Conservation (phyloP, 2,329 filamentous ascomycete species). For the Aspergillus tanneri region DNA sequence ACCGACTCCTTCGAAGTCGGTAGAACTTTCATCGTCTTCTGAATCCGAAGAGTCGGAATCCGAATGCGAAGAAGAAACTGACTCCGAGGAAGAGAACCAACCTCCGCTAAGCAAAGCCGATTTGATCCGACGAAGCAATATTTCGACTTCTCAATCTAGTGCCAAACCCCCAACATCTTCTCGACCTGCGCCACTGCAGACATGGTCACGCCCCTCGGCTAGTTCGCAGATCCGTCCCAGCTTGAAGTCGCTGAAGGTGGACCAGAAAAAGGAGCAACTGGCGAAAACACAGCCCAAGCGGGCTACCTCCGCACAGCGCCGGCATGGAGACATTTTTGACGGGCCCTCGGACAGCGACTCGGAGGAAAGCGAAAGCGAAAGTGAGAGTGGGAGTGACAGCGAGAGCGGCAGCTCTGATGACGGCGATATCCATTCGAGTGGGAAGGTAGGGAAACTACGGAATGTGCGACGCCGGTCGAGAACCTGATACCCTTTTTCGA, state of each 20-base stretch:
- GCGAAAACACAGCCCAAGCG: constrained; percentile 6
- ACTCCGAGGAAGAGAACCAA: background rate
- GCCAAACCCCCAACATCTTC: background rate
- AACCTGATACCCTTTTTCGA: background rate
- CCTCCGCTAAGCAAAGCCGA: background rate
- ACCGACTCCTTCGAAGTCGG: background rate
- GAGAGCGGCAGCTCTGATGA: constrained; percentile 13
- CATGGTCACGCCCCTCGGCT: constrained; percentile 2
- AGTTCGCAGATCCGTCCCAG: background rate
- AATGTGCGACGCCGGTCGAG: constrained; percentile 2
- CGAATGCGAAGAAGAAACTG: constrained; percentile 5
- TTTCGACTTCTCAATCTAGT: background rate
- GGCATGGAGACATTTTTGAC: constrained; percentile 6
- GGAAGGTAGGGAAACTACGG: constrained; percentile 17
- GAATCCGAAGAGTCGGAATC: constrained; percentile 12
- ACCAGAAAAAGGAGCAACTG: constrained; percentile 11
- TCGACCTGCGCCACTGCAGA: background rate
- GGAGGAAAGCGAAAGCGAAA: constrained; percentile 14
- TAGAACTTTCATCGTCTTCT: constrained; percentile 12
- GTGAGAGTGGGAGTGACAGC: constrained; percentile 13
- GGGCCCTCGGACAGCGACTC: constrained; percentile 20
- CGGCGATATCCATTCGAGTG: constrained; percentile 27
- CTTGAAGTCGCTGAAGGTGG: constrained; percentile 6
- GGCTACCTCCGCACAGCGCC: background rate
- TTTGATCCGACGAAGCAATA: background rate